These are phyloP conservation scores for Melanogaster broomeanus DNA, from an alignment of 768 basidiomycete genomes.

Conservation along the genomic window DNA sequence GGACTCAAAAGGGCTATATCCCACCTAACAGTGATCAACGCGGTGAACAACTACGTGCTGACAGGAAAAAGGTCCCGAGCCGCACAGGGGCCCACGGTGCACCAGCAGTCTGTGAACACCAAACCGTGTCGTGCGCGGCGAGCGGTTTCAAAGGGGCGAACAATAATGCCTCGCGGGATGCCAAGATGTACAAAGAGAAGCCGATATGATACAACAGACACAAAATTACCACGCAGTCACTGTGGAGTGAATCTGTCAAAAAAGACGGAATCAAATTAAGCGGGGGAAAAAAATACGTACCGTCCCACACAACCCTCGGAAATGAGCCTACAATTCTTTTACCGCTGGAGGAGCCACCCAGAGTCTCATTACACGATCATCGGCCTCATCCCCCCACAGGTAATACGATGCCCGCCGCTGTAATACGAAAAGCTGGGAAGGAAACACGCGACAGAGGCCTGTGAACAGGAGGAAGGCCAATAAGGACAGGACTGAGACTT, in stretches of 20 bases:
- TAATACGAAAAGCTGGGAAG: constrained; percentile 55
- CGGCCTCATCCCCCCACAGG: constrained; percentile 52
- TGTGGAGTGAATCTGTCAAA: background rate
- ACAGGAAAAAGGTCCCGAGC: no score
- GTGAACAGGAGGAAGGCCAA: constrained; percentile 48
- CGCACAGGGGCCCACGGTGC: no score
- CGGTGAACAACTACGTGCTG: no score
- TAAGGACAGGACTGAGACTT: constrained; percentile 44
- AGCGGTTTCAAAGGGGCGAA: no score
- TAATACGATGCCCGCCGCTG: constrained; percentile 60
- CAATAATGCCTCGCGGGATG: no score
- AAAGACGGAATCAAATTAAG: background rate
- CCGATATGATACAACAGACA: background rate
- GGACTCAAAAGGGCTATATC: no score
- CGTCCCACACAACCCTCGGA: constrained; percentile 1
- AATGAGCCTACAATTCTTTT: constrained; percentile 23
- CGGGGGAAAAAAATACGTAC: background rate
- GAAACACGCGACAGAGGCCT: constrained; percentile 58
- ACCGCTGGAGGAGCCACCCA: constrained; percentile 25
- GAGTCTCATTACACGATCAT: constrained; percentile 25
- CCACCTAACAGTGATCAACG: no score
- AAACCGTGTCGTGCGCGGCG: background rate
- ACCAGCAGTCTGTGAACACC: no score
- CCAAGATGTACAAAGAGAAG: background rate
- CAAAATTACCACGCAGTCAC: background rate